These are phyloP conservation scores for Sarcodon sp. DNA, from an alignment of 768 basidiomycete genomes.

Conservation along the genomic window DNA sequence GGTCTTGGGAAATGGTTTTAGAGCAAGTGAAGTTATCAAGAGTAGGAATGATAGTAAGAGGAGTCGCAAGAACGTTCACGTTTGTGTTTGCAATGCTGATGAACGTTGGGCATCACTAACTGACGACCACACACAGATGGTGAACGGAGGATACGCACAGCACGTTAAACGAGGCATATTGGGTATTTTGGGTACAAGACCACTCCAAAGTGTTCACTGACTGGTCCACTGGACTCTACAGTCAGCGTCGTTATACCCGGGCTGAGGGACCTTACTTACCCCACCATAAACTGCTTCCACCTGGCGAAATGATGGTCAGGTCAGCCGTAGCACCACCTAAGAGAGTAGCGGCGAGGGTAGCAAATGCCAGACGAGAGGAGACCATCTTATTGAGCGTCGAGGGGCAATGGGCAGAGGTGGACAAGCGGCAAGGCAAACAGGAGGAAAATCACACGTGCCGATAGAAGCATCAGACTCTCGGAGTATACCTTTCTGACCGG, in stretches of 20 bases:
- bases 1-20: conserved; percentile 31
- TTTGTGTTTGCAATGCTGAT: conserved; percentile 33
- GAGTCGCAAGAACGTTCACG: conserved; percentile 21
- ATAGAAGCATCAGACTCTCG: no score
- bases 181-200: conserved; percentile 32
- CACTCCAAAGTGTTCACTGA: conserved; percentile 47
- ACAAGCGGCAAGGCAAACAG: conserved; percentile 4
- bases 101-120: conserved; percentile 5
- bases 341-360: conserved; percentile 25
- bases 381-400: conserved; percentile 14
- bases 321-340: conserved; percentile 24
- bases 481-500: no score
- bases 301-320: conserved; percentile 32
- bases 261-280: conserved; percentile 24
- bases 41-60: conserved; percentile 34
- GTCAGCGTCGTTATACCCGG: not conserved
- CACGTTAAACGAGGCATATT: conserved; percentile 32
- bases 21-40: conserved; percentile 51
- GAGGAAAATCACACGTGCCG: no score
- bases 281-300: conserved; percentile 39
- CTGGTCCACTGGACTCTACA: conserved; percentile 30
- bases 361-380: conserved; percentile 17
- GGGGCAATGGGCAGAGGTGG: conserved; percentile 5
- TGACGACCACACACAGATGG: not conserved
- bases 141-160: conserved; percentile 25